Evolutionary conservation across 306 rosid genomes (phyloP), one percentile per base, ranked within the genome.

Genomic region (Rosa rugosa): DNA sequence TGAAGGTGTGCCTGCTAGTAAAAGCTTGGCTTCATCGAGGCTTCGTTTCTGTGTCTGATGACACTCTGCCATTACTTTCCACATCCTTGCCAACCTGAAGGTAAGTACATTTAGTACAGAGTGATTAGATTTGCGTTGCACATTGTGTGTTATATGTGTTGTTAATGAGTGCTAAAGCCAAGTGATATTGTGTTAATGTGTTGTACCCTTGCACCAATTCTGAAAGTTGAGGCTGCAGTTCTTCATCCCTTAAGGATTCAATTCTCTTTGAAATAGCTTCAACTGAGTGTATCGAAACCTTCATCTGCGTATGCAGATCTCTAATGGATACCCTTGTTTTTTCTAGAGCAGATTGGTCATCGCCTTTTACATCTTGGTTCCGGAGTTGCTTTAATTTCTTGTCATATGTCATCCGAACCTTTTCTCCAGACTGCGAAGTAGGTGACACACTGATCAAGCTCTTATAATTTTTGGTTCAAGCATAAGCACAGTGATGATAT

Each of bases 41-140:
- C 90, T 89, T 76, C 79, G 86, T 85, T 87, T 91, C 81, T 95
- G 99, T 70, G 85, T 80, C 50, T 84, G 89, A 81, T 95, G 98
- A 64, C 98, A 87, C 87, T 85, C 92, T 70, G 93, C 96, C 98
- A 93, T 95, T 82, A 89, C 96, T 83, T 89, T 95, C 99, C 99
- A 95, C 98, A 95, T 91, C 88, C 89, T 88, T 69, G 91, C 92
- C 70, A 90, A 81, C 88, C 99, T 95, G 90, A 36, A 34, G 71
- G 38, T 60, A 36, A 31, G 23, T 11, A 42, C 14, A 63, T n/a
- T 23, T 71, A 56, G 20, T 17, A 40, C 4, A 73, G 38, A n/a
- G 6, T 14, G 5, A 65, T 65, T 38, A 17, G 41, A 64, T 64
- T 34, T 64, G 8, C 3, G 1, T 64, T 16, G n/a, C 69, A 34